Evolutionary conservation across 2,329 filamentous ascomycete genomes (phyloP).

Genomic region (Magnaporthales sp.): DNA sequence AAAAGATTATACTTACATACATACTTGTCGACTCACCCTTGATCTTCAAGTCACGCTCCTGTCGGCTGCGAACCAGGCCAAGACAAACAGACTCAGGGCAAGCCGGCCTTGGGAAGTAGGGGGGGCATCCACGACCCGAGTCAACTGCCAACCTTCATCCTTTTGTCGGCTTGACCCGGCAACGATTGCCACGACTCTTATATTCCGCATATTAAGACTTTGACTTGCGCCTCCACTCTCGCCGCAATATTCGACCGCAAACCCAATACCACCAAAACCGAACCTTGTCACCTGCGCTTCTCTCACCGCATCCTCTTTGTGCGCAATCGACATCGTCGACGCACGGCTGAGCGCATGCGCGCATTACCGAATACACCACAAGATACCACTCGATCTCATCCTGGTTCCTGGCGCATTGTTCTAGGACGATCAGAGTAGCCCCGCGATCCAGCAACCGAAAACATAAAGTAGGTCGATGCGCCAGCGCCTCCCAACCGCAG

Average conservation of each 20-base stretch:
- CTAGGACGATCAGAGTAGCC: neutral
- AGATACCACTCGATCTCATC: neutral
- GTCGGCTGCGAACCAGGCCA: neutral
- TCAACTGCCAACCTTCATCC: slow-evolving; percentile 1
- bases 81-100: neutral
- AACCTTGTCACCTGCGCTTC: neutral
- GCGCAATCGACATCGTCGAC: neutral
- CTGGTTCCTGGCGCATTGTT: neutral
- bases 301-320: neutral
- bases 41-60: neutral
- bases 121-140: neutral
- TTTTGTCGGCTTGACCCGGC: neutral
- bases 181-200: neutral
- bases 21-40: neutral
- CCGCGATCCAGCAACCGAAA: neutral
- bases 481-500: neutral
- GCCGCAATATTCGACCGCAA: neutral
- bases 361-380: neutral
- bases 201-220: neutral
- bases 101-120: neutral
- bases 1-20: neutral
- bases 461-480: neutral
- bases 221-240: neutral
- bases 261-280: neutral
- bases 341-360: neutral